Evolutionary conservation across 148 eudicot species (phyloP).

Genomic region (Camellia japonica): DNA sequence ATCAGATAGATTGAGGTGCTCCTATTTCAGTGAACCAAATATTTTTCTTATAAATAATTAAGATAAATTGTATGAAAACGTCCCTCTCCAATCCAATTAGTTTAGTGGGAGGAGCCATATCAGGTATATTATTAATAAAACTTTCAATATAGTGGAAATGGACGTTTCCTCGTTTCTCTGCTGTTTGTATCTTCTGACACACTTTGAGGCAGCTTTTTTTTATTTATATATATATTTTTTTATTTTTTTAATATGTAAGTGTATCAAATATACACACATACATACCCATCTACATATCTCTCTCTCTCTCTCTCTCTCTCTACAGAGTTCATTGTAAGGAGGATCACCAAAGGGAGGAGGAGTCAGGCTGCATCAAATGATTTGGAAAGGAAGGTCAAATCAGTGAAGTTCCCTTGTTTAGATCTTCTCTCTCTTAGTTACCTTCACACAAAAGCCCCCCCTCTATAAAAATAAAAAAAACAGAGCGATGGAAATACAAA

Average conservation of each 20-base stretch:
- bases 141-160: constrained; percentile 13
- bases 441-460: constrained; percentile 5
- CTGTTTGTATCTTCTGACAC: constrained; percentile 33
- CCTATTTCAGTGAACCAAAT: too few relatives aligned
- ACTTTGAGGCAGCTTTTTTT: constrained; percentile 14
- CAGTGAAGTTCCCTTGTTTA: constrained; percentile 26
- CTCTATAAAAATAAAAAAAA: neutral
- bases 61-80: too few relatives aligned
- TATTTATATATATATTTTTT: neutral
- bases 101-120: too few relatives aligned
- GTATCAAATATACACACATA: neutral
- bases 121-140: neutral
- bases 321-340: constrained; percentile 20
- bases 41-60: too few relatives aligned
- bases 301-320: constrained; percentile 11
- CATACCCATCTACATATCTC: constrained; percentile 19
- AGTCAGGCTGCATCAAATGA: constrained; percentile 30
- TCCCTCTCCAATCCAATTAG: too few relatives aligned
- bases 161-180: constrained; percentile 37
- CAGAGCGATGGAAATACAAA: neutral
- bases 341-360: constrained; percentile 9
- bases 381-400: constrained; percentile 44
- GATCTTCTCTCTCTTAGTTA: constrained; percentile 17
- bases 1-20: too few relatives aligned
- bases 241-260: neutral